These are phyloP conservation scores for Trichoderma sp. DNA, from an alignment of 2,329 filamentous ascomycete genomes.

Conservation along the genomic window DNA sequence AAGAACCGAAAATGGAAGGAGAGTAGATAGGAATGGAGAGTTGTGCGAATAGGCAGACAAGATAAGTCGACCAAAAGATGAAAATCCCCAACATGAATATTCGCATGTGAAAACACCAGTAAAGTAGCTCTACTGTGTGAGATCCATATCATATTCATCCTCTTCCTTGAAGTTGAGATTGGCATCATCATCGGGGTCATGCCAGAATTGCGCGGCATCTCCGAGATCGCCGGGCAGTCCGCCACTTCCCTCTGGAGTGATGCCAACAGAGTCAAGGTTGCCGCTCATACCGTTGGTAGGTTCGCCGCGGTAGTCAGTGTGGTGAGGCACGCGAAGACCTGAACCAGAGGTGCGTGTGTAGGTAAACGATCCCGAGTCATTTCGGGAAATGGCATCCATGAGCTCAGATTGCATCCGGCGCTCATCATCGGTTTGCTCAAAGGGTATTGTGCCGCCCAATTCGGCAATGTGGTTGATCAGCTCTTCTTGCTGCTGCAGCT, in stretches of 20 bases:
- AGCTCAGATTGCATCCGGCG: slow-evolving; percentile 94
- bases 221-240: slow-evolving; percentile 48
- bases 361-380: slow-evolving; percentile 70
- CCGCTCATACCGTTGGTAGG: slow-evolving; percentile 55
- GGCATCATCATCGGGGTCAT: slow-evolving; percentile 70
- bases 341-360: slow-evolving; percentile 84
- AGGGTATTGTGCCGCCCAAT: slow-evolving; percentile 74
- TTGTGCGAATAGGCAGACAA: neutral
- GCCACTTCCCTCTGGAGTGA: slow-evolving; percentile 44
- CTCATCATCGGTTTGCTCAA: slow-evolving; percentile 87
- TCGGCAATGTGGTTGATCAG: slow-evolving; percentile 73
- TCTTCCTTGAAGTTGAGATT: slow-evolving; percentile 87
- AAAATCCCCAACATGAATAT: slow-evolving; percentile 4
- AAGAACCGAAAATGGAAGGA: neutral
- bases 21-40: neutral
- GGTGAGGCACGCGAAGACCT: slow-evolving; percentile 86
- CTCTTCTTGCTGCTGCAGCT: slow-evolving; percentile 87
- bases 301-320: slow-evolving; percentile 89
- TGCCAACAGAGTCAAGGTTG: slow-evolving; percentile 39
- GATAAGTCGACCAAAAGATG: neutral
- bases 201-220: slow-evolving; percentile 61
- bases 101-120: neutral
- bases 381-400: slow-evolving; percentile 81
- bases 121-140: slow-evolving; percentile 42
- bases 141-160: slow-evolving; percentile 88